Evolutionary conservation across 2,329 filamentous ascomycete species (phyloP), one percentile per base, ranked within the genome.

Genomic region (Lojkania enalia): DNA sequence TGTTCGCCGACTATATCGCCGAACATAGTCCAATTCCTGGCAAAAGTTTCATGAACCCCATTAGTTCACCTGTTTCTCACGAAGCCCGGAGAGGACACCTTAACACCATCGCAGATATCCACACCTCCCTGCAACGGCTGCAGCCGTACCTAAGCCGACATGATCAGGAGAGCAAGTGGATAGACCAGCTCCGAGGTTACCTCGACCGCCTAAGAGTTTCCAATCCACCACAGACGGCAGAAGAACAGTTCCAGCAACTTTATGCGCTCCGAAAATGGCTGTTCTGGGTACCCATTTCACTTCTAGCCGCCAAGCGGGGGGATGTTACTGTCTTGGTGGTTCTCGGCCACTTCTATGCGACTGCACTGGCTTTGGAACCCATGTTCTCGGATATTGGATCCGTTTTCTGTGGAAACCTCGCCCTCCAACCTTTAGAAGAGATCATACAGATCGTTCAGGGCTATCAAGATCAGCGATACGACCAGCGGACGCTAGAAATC

Each of bases 311-410:
- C 53, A 87, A 85, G 35, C 83, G 86, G 39, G 82, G 83, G 25
- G 90, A 92, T 54, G 81, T 88, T 18, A 88, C 83, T 48, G 86
- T 90, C 1, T 78, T 96, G 55, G 78, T 95, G 40, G 85, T 95
- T 51, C 84, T 97, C 42, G 88, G 90, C 9, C 88, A 97, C 65
- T 90, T 96, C 69, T 97, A 96, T 73, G 91, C 89, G 0, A 84
- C 90, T 14, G 90, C 90, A 3, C 77, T 97, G 48, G 83, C 90
- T 29, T 82, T 97, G 72, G 91, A 96, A 71, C 88, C 90, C 13
- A 80, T 96, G 49, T 96, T 95, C 67, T 90, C 91, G 2, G 90
- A 95, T 66, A 86, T 96, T 56, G 91, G 90, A 35, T 86, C 90
- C 15, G 86, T 90, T 37, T 96, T 96, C 70, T 90, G 73, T 42